Conservation (phyloP, 148 eudicot species). For the Rhododendron williamsianum region DNA sequence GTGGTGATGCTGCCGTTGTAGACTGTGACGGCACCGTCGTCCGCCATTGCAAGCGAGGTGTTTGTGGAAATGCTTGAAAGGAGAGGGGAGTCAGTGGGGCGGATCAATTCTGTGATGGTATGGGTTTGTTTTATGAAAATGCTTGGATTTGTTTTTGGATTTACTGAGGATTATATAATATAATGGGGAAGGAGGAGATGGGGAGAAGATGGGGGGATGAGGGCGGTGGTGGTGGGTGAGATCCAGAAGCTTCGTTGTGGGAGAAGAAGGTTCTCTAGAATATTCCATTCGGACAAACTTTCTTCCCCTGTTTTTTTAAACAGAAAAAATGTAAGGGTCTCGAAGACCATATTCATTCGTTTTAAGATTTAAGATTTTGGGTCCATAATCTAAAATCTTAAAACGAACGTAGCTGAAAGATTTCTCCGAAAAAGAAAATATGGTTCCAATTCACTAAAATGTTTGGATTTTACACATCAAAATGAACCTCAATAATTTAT, state of each 20-base stretch:
- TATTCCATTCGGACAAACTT: neutral
- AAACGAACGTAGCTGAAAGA: no score
- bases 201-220: neutral
- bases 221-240: conserved; percentile 10
- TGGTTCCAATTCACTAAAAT: no score
- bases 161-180: neutral
- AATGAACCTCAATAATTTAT: no score
- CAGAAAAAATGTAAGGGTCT: no score
- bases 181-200: neutral
- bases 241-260: conserved; percentile 41
- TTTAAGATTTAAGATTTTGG: no score
- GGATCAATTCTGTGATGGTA: neutral
- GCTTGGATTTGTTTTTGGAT: neutral
- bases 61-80: conserved; percentile 26
- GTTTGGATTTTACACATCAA: no score
- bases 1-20: conserved; percentile 42
- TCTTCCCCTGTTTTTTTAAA: no score
- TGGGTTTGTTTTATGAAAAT: neutral
- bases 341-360: no score
- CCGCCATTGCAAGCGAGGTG: conserved; percentile 40
- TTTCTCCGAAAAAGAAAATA: no score
- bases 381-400: no score
- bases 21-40: conserved; percentile 48
- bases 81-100: neutral
- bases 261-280: conserved; percentile 22